A percentile compares a stretch with the other conserved stretches of the same genome.
Evolutionary conservation across 257 asterid genomes (phyloP).

Genomic region (Rehmannia glutinosa): DNA sequence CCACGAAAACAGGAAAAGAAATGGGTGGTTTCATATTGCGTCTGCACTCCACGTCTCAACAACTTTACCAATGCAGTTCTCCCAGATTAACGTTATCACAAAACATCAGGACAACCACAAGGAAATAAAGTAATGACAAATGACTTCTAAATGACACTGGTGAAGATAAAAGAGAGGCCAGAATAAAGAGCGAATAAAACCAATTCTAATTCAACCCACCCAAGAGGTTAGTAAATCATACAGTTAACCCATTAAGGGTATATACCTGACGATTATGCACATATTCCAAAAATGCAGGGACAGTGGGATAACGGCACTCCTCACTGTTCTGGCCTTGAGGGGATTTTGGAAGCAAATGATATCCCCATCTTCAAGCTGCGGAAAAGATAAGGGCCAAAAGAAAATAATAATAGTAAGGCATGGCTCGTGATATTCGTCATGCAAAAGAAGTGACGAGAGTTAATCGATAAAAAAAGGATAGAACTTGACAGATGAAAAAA

Average conservation of each 20-base stretch:
- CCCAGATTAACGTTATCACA: neutral
- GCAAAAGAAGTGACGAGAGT: conserved; percentile 3
- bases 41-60: neutral
- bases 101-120: neutral
- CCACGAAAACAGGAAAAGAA: neutral
- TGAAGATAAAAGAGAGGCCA: neutral
- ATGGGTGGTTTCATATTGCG: neutral
- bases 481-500: neutral
- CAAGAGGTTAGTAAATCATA: conserved; percentile 8
- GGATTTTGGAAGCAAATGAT: conserved; percentile 65
- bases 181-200: neutral
- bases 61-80: neutral
- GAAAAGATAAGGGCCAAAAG: conserved; percentile 11
- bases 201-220: conserved; percentile 1
- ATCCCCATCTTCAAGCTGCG: conserved; percentile 83
- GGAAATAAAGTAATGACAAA: neutral
- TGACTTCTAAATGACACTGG: neutral
- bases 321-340: conserved; percentile 42
- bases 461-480: conserved; percentile 1
- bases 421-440: neutral
- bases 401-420: neutral
- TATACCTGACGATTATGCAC: conserved; percentile 82
- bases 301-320: conserved; percentile 56
- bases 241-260: conserved; percentile 12
- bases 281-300: conserved; percentile 68